Conservation (phyloP, 1,284 basidiomycete species). For the Inonotus obliquus region DNA sequence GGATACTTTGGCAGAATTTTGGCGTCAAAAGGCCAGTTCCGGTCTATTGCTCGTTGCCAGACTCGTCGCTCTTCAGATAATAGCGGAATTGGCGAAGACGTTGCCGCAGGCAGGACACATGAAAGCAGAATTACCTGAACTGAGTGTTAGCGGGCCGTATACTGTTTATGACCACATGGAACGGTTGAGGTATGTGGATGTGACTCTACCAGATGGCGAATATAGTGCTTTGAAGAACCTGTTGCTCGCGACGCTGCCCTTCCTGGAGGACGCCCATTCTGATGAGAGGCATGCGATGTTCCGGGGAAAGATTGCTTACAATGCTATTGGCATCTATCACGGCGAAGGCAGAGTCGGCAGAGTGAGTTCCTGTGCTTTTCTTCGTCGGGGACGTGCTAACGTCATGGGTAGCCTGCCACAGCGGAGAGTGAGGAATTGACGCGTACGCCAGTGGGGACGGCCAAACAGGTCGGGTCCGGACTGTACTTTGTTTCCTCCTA, state of each 20-base stretch:
- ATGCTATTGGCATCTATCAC: conserved; percentile 65
- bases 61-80: conserved; percentile 67
- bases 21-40: conserved; percentile 44
- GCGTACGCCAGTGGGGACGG: conserved; percentile 67
- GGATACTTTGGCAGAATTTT: conserved; percentile 46
- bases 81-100: conserved; percentile 58
- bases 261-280: conserved; percentile 63
- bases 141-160: conserved; percentile 47
- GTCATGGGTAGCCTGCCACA: conserved; percentile 31
- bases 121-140: conserved; percentile 39
- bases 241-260: conserved; percentile 59
- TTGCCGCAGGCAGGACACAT: conserved; percentile 28
- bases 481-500: conserved; percentile 75
- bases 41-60: conserved; percentile 58
- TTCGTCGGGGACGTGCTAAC: background rate
- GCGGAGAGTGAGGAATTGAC: conserved; percentile 69
- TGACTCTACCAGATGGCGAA: conserved; percentile 43
- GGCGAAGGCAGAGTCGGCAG: conserved; percentile 59
- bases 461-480: conserved; percentile 66
- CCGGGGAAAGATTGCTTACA: conserved; percentile 69
- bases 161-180: conserved; percentile 71
- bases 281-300: conserved; percentile 59
- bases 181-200: conserved; percentile 60
- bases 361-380: conserved; percentile 30
- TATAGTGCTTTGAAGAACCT: conserved; percentile 48